Percentiles rank a stretch among this genome's conserved stretches.
phyloP scores from a whole-genome alignment of 768 basidiomycete genomes.

The Suillus discolor region DNA sequence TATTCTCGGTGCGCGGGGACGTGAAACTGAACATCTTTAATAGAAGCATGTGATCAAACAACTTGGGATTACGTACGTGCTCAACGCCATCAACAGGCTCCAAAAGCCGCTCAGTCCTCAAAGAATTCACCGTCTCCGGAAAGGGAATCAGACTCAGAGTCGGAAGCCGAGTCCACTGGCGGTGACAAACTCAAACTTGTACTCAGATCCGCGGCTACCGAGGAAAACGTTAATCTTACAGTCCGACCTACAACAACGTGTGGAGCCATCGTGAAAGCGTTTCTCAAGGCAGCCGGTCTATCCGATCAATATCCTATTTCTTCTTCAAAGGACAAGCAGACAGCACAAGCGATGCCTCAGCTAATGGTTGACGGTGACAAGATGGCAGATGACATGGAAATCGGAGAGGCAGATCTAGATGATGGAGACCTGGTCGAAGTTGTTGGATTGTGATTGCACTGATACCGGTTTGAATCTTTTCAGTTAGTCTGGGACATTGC shows the following conservation, averaged over 20 bases:
- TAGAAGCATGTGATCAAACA: slow-evolving; percentile 66
- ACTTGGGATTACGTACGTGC: slow-evolving; percentile 66
- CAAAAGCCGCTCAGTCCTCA: slow-evolving; percentile 11
- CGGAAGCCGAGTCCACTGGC: slow-evolving; percentile 39
- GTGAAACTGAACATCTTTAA: slow-evolving; percentile 12
- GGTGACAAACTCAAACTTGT: slow-evolving; percentile 64
- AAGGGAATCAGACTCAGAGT: slow-evolving; percentile 20
- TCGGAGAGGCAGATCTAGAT: slow-evolving; percentile 71
- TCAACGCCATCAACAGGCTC: slow-evolving; percentile 31
- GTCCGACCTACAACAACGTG: slow-evolving; percentile 79
- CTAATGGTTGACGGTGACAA: slow-evolving; percentile 74
- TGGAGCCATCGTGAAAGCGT: slow-evolving; percentile 73
- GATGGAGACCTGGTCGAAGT: slow-evolving; percentile 83
- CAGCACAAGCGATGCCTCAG: slow-evolving; percentile 27
- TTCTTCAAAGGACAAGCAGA: slow-evolving; percentile 36
- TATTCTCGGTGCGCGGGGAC: background rate
- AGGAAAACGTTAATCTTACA: slow-evolving; percentile 58
- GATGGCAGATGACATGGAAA: slow-evolving; percentile 58
- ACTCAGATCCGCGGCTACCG: slow-evolving; percentile 56
- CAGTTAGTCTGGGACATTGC: background rate
- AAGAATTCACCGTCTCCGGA: slow-evolving; percentile 21
- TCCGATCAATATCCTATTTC: slow-evolving; percentile 49
- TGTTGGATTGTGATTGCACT: slow-evolving; percentile 48
- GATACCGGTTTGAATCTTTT: background rate
- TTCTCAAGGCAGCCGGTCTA: slow-evolving; percentile 68